Evolutionary conservation across 345 rosid genomes (phyloP).

Genomic region (Kandelia obovata): DNA sequence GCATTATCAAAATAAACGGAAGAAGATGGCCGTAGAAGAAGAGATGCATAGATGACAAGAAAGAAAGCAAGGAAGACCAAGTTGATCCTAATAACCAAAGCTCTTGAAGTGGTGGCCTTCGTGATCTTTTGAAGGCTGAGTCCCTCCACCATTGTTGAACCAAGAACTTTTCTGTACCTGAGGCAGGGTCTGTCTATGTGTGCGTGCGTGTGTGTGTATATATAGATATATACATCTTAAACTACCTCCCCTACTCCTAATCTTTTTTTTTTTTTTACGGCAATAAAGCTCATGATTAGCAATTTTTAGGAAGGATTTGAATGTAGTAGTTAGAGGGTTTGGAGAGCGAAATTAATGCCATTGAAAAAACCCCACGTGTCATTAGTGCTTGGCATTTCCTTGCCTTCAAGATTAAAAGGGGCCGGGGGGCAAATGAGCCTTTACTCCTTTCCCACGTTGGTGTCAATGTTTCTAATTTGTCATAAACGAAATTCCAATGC

Average conservation of each 20-base stretch:
- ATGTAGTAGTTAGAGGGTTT: conserved; percentile 34
- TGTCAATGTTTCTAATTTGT: background rate
- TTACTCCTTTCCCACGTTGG: conserved; percentile 11
- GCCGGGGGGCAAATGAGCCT: conserved; percentile 18
- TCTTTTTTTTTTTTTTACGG: background rate
- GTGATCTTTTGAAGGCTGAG: conserved; percentile 35
- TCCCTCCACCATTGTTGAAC: conserved; percentile 40
- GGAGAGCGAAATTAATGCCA: conserved; percentile 33
- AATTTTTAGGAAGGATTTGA: conserved; percentile 16
- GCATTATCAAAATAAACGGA: conserved; percentile 52
- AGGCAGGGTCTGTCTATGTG: conserved; percentile 16
- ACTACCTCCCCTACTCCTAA: conserved; percentile 10
- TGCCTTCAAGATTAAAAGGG: conserved; percentile 31
- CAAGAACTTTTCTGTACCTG: conserved; percentile 7
- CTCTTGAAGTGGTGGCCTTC: conserved; percentile 62
- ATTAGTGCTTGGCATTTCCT: conserved; percentile 26
- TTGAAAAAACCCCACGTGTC: conserved; percentile 46
- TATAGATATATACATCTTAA: conserved; percentile 3
- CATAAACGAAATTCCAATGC: conserved; percentile 9
- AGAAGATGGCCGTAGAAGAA: conserved; percentile 70
- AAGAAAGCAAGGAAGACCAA: conserved; percentile 59
- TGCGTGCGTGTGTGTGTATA: background rate
- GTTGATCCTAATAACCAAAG: conserved; percentile 58
- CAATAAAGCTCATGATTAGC: conserved; percentile 10
- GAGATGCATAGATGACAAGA: conserved; percentile 47